Conservation (phyloP, 371 early-diverging fungal species). For the Catenaria anguillulae region DNA sequence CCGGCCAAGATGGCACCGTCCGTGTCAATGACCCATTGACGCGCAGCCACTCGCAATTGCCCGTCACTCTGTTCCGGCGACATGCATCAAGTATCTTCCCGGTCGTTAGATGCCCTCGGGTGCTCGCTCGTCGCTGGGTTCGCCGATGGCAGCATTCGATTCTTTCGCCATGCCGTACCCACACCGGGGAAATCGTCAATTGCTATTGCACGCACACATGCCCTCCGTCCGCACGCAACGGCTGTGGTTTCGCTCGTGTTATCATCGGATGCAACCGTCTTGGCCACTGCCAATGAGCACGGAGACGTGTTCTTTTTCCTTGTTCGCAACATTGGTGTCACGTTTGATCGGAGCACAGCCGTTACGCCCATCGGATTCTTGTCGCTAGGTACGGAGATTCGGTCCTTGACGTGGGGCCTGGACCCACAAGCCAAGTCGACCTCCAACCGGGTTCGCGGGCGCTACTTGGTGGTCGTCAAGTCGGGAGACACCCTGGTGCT, state of each 20-base stretch:
- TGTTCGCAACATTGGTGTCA: background rate
- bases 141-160: constrained; percentile 27
- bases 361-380: constrained; percentile 7
- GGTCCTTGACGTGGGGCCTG: background rate
- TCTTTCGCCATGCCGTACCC: constrained; percentile 18
- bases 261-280: constrained; percentile 24
- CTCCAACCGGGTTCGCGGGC: background rate
- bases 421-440: background rate
- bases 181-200: background rate
- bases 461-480: background rate
- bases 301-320: constrained; percentile 29
- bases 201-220: constrained; percentile 23
- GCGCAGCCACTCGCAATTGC: constrained; percentile 12
- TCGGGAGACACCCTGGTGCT: background rate
- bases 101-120: constrained; percentile 24
- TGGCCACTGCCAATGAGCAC: constrained; percentile 28
- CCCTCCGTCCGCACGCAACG: constrained; percentile 28
- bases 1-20: constrained; percentile 26
- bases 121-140: constrained; percentile 29
- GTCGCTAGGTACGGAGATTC: background rate
- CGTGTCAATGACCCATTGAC: constrained; percentile 24
- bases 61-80: constrained; percentile 18
- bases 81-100: constrained; percentile 21
- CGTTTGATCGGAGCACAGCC: constrained; percentile 1
- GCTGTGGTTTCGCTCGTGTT: constrained; percentile 21